phyloP scores from a whole-genome alignment of 495 filamentous ascomycete genomes.

The Chaetomium cochliodes region DNA sequence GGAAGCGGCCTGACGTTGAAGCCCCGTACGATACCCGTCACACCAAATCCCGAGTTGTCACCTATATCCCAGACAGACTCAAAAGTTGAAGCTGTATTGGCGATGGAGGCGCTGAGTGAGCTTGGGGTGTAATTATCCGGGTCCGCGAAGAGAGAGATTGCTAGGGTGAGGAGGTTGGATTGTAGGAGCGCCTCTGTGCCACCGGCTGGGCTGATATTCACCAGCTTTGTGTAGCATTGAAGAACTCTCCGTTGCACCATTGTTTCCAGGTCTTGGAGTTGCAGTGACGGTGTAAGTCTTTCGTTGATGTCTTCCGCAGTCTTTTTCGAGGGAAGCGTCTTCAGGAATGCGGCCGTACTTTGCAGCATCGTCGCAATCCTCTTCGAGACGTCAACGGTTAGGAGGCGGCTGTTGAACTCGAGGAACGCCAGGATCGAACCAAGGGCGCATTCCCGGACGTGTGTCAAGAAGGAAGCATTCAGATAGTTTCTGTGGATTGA shows the following conservation, averaged over 20 bases:
- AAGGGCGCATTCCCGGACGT: constrained; percentile 93
- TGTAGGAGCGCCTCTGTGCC: constrained; percentile 83
- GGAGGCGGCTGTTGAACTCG: constrained; percentile 85
- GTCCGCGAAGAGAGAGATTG: constrained; percentile 88
- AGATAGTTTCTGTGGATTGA: constrained; percentile 74
- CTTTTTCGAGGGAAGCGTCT: constrained; percentile 77
- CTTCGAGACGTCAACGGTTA: constrained; percentile 94
- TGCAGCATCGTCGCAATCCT: constrained; percentile 92
- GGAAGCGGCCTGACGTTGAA: constrained; percentile 69
- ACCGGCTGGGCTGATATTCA: constrained; percentile 77
- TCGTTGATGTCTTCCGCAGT: constrained; percentile 84
- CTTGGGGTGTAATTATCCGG: constrained; percentile 82
- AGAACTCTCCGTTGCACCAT: constrained; percentile 93
- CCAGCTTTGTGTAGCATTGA: constrained; percentile 89
- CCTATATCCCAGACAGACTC: constrained; percentile 92
- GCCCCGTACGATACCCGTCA: constrained; percentile 78
- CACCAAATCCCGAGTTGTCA: constrained; percentile 91
- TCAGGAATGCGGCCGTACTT: constrained; percentile 85
- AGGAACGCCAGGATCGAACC: constrained; percentile 90
- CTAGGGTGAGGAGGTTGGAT: constrained; percentile 88
- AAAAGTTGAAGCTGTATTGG: constrained; percentile 83
- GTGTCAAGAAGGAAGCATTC: constrained; percentile 88
- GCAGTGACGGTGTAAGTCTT: constrained; percentile 79
- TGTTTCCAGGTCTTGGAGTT: constrained; percentile 84
- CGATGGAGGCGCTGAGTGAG: constrained; percentile 87